Evolutionary conservation across 169 alveolate genomes (phyloP).

Genomic region (Theileria orientalis): DNA sequence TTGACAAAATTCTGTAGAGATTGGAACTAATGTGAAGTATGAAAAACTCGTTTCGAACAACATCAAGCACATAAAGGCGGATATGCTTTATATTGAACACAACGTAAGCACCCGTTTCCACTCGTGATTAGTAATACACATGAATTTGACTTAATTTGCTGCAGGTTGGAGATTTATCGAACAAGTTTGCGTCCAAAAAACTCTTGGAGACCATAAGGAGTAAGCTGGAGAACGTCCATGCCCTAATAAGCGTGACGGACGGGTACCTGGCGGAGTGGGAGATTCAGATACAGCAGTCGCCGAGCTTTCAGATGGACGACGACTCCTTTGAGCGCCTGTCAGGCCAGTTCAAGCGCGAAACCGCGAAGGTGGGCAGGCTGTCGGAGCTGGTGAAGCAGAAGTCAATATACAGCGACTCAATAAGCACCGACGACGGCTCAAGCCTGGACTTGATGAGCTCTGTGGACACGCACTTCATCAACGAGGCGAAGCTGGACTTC

Average conservation of each 20-base stretch:
- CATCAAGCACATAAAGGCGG: constrained; percentile 61
- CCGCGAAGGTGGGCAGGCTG: constrained; percentile 21
- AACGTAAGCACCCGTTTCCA: constrained; percentile 33
- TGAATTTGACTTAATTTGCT: background rate
- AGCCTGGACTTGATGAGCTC: constrained; percentile 5
- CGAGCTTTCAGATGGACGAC: constrained; percentile 21
- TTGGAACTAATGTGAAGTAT: constrained; percentile 44
- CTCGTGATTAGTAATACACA: background rate
- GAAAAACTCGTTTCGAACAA: constrained; percentile 57
- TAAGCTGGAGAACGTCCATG: constrained; percentile 55
- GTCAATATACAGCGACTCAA: constrained; percentile 5
- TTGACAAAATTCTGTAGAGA: background rate
- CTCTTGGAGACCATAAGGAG: constrained; percentile 41
- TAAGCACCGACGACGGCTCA: constrained; percentile 22
- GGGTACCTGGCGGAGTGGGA: constrained; percentile 63
- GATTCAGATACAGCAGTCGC: constrained; percentile 47
- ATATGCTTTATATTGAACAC: constrained; percentile 60
- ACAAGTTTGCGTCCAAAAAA: constrained; percentile 41
- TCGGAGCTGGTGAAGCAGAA: constrained; percentile 28
- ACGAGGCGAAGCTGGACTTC: constrained; percentile 33
- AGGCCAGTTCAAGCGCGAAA: constrained; percentile 55
- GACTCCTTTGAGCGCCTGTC: constrained; percentile 24
- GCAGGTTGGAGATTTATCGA: constrained; percentile 59
- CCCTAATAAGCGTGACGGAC: constrained; percentile 61
- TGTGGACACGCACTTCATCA: constrained; percentile 46